Conservation (phyloP, 768 basidiomycete species). For the Auricularia sp. region DNA sequence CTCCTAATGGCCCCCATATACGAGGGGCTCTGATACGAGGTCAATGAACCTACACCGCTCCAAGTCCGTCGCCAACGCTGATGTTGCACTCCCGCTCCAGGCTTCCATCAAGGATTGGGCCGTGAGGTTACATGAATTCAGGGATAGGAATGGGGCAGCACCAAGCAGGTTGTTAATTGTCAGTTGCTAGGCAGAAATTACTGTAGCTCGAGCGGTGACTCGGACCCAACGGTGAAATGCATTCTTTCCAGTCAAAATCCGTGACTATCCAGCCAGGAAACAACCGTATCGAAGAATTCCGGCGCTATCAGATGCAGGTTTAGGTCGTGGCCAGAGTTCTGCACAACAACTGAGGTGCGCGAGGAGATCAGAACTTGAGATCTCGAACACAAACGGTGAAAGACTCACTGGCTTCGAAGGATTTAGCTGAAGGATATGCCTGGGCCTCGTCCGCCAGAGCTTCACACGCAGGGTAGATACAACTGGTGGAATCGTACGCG, state of each 20-base stretch:
- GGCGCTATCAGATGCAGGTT: background rate
- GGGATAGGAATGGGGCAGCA: no score
- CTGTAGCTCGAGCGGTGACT: no score
- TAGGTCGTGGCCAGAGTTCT: background rate
- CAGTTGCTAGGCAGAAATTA: no score
- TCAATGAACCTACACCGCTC: no score
- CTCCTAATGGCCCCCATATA: no score
- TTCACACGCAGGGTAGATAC: background rate
- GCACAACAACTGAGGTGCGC: background rate
- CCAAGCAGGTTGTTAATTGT: no score
- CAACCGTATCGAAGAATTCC: background rate
- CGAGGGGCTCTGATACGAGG: no score
- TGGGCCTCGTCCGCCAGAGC: background rate
- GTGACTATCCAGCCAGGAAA: background rate
- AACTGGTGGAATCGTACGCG: background rate
- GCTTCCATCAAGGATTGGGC: no score
- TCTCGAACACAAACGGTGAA: background rate
- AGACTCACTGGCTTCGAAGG: background rate
- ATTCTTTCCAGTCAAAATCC: background rate
- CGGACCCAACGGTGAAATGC: no score
- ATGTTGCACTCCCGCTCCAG: no score
- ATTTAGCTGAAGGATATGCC: background rate
- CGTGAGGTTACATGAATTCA: no score
- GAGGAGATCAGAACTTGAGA: background rate
- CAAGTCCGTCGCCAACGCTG: no score